A percentile compares a stretch with the other conserved stretches of the same genome.
phyloP scores from a whole-genome alignment of 2,329 filamentous ascomycete genomes.

The Chalaropsis ovoidea region DNA sequence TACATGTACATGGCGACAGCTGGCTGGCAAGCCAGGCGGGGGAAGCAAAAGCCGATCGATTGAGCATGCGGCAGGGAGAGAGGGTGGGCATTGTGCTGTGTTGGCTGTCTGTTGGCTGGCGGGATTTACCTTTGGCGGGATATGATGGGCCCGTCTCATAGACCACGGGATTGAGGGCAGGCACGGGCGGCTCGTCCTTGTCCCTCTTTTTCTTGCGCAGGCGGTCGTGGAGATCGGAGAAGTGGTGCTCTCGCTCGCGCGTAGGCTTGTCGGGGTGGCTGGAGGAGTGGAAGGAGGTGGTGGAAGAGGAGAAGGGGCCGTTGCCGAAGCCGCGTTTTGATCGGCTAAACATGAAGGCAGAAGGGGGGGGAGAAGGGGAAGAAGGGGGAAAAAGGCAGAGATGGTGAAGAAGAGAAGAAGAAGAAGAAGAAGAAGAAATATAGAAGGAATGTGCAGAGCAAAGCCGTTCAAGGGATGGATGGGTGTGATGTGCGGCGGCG shows the following conservation, averaged over 20 bases:
- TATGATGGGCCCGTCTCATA: constrained; percentile 19
- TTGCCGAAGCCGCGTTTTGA: constrained; percentile 18
- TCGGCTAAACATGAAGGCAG: constrained; percentile 18
- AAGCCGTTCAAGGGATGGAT: constrained; percentile 8
- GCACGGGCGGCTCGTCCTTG: constrained; percentile 4
- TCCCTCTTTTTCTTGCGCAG: constrained; percentile 18
- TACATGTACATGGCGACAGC: background rate
- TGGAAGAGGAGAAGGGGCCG: constrained; percentile 19
- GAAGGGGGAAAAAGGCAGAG: constrained; percentile 10
- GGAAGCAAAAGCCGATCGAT: too few relatives aligned
- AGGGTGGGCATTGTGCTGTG: too few relatives aligned
- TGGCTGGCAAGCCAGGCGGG: background rate
- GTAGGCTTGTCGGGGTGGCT: constrained; percentile 6
- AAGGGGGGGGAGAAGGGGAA: background rate
- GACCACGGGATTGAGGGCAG: constrained; percentile 18
- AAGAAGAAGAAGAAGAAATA: constrained; percentile 1
- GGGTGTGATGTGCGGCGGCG: constrained; percentile 4
- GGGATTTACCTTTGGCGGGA: constrained; percentile 18
- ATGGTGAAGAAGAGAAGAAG: constrained; percentile 12
- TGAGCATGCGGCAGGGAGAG: too few relatives aligned
- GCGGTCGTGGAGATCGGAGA: constrained; percentile 16
- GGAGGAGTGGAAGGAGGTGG: constrained; percentile 14
- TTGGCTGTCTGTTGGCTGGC: too few relatives aligned
- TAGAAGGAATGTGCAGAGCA: constrained; percentile 8
- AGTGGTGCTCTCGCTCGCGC: constrained; percentile 15